A percentile compares a stretch with the other conserved stretches of the same genome.
phyloP scores from a whole-genome alignment of 768 basidiomycete species.

The Pisolithus orientalis region DNA sequence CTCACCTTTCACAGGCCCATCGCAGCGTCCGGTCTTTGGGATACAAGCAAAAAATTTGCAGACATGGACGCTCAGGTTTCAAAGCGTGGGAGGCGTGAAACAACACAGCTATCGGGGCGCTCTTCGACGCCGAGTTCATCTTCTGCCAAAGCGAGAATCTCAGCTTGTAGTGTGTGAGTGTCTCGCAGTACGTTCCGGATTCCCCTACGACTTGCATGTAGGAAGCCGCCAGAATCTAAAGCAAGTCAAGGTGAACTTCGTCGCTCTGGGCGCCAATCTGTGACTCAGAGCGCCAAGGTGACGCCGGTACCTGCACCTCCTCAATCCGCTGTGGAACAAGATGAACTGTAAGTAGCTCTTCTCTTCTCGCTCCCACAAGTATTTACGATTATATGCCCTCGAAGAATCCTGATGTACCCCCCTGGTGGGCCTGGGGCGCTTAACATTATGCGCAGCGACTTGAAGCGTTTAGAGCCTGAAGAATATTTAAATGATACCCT shows the following conservation, averaged over 20 bases:
- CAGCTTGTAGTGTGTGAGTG: conserved; percentile 13
- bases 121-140: conserved; percentile 15
- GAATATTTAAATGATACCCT: conserved; percentile 95
- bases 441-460: conserved; percentile 75
- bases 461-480: conserved; percentile 63
- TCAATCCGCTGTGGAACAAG: conserved; percentile 36
- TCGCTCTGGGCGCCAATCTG: conserved; percentile 33
- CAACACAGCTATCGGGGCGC: neutral
- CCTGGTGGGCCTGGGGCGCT: conserved; percentile 65
- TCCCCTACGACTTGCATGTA: conserved; percentile 3
- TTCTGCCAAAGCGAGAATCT: conserved; percentile 10
- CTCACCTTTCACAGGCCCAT: conserved; percentile 10
- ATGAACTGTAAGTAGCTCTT: conserved; percentile 52
- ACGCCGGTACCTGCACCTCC: conserved; percentile 29
- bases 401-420: conserved; percentile 74
- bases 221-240: conserved; percentile 9
- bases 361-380: neutral
- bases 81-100: conserved; percentile 1
- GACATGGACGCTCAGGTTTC: conserved; percentile 12
- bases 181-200: neutral
- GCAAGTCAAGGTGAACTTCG: conserved; percentile 12
- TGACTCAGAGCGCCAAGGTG: conserved; percentile 11
- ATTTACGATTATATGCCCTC: conserved; percentile 3
- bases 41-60: neutral
- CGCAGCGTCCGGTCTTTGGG: conserved; percentile 13